These are phyloP conservation scores for Boletus reticulatus DNA, from an alignment of 768 basidiomycete species.

Conservation along the genomic window DNA sequence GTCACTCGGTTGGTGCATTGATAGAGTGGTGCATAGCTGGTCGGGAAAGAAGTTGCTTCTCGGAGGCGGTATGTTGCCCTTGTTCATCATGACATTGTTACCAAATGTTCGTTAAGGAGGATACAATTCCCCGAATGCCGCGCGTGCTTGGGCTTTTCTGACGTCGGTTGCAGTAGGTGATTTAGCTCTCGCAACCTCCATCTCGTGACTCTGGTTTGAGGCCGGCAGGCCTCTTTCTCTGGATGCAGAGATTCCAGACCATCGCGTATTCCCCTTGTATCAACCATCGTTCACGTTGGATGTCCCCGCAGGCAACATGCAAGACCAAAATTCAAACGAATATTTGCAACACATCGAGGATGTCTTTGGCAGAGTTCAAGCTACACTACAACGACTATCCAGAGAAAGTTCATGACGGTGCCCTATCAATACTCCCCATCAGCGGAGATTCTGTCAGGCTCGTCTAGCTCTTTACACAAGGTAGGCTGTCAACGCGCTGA, in stretches of 20 bases:
- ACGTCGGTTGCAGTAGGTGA: slow-evolving; percentile 70
- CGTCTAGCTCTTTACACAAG: slow-evolving; percentile 1
- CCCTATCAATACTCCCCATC: background rate
- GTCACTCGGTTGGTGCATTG: slow-evolving; percentile 68
- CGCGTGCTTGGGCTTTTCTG: slow-evolving; percentile 82
- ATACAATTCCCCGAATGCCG: slow-evolving; percentile 79
- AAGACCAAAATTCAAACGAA: slow-evolving; percentile 66
- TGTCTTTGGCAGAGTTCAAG: slow-evolving; percentile 37
- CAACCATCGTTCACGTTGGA: slow-evolving; percentile 81
- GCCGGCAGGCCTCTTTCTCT: slow-evolving; percentile 50
- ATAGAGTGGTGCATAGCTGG: slow-evolving; percentile 53
- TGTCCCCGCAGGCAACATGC: slow-evolving; percentile 68
- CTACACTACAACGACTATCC: slow-evolving; percentile 14
- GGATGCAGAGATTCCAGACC: slow-evolving; percentile 74
- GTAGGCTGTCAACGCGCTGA: slow-evolving; percentile 32
- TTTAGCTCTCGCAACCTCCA: background rate
- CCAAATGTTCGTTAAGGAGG: slow-evolving; percentile 53
- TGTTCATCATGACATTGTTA: background rate
- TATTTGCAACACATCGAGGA: slow-evolving; percentile 48
- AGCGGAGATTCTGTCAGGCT: background rate
- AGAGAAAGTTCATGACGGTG: background rate
- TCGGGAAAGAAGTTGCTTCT: slow-evolving; percentile 63
- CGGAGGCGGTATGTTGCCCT: slow-evolving; percentile 57
- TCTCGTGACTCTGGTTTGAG: slow-evolving; percentile 34
- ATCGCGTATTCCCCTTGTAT: slow-evolving; percentile 67